A percentile compares a stretch with the other conserved stretches of the same genome.
Evolutionary conservation across 1,284 basidiomycete genomes (phyloP).

Genomic region (Cryptococcus hybrid): DNA sequence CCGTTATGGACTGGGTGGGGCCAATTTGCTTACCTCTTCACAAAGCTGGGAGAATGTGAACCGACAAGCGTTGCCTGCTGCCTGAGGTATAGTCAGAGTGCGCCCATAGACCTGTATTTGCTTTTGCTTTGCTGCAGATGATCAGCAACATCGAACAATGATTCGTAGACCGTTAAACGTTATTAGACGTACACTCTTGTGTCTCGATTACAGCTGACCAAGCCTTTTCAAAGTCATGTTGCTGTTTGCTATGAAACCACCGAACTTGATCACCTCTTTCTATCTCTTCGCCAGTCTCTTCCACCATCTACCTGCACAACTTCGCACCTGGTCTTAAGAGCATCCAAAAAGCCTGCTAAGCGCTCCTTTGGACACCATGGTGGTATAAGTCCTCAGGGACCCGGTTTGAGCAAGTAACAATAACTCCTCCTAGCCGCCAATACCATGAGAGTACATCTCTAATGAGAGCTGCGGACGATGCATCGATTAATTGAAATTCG

Average conservation of each 20-base stretch:
- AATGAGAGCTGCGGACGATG: constrained; percentile 63
- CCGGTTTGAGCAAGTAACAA: constrained; percentile 60
- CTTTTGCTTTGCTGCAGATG: constrained; percentile 20
- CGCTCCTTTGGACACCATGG: constrained; percentile 66
- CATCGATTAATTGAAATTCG: constrained; percentile 69
- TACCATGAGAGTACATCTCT: constrained; percentile 71
- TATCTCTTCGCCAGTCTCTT: constrained; percentile 51
- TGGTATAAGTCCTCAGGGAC: constrained; percentile 68
- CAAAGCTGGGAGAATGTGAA: constrained; percentile 65
- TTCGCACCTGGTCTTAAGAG: constrained; percentile 63
- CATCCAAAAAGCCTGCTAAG: constrained; percentile 63
- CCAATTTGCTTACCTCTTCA: constrained; percentile 53
- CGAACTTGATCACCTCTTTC: constrained; percentile 25
- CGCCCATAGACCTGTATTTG: constrained; percentile 57
- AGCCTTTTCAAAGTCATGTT: constrained; percentile 39
- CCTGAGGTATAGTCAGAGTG: constrained; percentile 55
- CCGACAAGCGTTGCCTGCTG: constrained; percentile 52
- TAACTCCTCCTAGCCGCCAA: constrained; percentile 70
- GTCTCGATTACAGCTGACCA: constrained; percentile 30
- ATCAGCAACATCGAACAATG: background rate
- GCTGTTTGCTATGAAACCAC: constrained; percentile 30
- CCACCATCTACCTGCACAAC: constrained; percentile 58
- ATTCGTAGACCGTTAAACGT: too few species aligned
- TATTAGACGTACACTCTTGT: constrained; percentile 17
- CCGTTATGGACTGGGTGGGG: background rate